A percentile compares a stretch with the other conserved stretches of the same genome.
phyloP scores from a whole-genome alignment of 1,284 basidiomycete species.

The Lignosus rhinocerotis region DNA sequence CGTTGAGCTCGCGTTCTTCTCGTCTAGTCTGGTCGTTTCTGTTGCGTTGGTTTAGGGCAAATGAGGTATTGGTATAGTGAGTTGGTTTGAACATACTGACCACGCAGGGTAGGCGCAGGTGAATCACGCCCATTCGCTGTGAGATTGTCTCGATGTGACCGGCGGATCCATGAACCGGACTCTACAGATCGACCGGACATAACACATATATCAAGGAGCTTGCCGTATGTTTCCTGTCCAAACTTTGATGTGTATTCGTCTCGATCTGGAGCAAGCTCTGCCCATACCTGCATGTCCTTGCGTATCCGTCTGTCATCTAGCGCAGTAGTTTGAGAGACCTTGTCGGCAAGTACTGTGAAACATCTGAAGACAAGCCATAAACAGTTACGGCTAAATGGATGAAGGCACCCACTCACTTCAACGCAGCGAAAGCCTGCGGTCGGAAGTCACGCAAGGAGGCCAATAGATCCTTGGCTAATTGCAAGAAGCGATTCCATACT shows the following conservation, averaged over 20 bases:
- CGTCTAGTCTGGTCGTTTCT: constrained; percentile 48
- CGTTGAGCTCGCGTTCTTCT: constrained; percentile 51
- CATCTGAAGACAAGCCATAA: constrained; percentile 50
- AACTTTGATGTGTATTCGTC: no score
- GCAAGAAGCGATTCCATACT: constrained; percentile 84
- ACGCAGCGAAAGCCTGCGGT: constrained; percentile 68
- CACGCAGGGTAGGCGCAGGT: constrained; percentile 58
- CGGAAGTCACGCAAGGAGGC: constrained; percentile 64
- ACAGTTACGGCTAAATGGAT: neutral
- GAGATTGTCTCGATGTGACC: constrained; percentile 60
- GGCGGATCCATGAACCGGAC: constrained; percentile 77
- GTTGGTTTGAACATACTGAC: constrained; percentile 26
- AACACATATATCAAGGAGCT: constrained; percentile 83
- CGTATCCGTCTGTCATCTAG: constrained; percentile 87
- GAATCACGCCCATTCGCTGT: constrained; percentile 67
- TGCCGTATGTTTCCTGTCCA: constrained; percentile 77
- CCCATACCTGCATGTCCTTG: constrained; percentile 82
- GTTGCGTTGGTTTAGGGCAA: constrained; percentile 18
- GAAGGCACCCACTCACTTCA: constrained; percentile 53
- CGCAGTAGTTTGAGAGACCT: constrained; percentile 84
- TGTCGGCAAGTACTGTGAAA: constrained; percentile 78
- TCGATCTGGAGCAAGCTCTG: neutral
- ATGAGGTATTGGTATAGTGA: neutral
- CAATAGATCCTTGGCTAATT: constrained; percentile 80
- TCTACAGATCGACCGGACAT: constrained; percentile 79